Evolutionary conservation across 345 rosid genomes (phyloP).

Genomic region (Xanthoceras sorbifolium): DNA sequence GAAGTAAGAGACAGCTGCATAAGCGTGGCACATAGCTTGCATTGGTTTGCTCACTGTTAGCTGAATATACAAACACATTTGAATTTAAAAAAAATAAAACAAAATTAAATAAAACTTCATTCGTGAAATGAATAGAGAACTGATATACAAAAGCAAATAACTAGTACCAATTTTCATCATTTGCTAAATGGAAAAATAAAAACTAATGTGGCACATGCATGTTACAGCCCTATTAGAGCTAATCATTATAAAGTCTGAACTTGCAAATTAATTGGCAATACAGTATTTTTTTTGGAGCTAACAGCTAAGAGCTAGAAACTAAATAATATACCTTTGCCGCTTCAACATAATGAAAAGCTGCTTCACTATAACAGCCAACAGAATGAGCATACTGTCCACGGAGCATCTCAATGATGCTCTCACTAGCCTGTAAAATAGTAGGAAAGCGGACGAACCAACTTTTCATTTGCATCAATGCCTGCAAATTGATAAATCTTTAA

Average conservation of each 20-base stretch:
- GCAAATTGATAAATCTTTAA: slow-evolving; percentile 29
- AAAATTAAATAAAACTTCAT: neutral
- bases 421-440: slow-evolving; percentile 87
- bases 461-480: slow-evolving; percentile 93
- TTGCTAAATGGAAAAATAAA: neutral
- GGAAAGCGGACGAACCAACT: slow-evolving; percentile 87
- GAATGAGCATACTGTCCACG: slow-evolving; percentile 97
- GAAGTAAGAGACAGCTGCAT: slow-evolving; percentile 92
- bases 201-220: neutral
- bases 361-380: slow-evolving; percentile 92
- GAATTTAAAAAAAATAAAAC: slow-evolving; percentile 5
- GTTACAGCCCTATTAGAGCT: neutral
- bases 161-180: neutral
- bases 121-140: slow-evolving; percentile 7
- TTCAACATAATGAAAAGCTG: slow-evolving; percentile 89
- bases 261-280: neutral
- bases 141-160: slow-evolving; percentile 2
- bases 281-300: slow-evolving; percentile 2
- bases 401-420: slow-evolving; percentile 92
- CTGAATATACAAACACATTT: slow-evolving; percentile 41
- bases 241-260: neutral
- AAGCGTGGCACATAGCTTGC: slow-evolving; percentile 91
- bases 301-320: slow-evolving; percentile 7
- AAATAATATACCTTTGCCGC: slow-evolving; percentile 70
- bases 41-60: slow-evolving; percentile 83